A percentile compares a stretch with the other conserved stretches of the same genome.
Evolutionary conservation across 2,329 filamentous ascomycete species (phyloP).

Genomic region (Talaromyces verruculosus): DNA sequence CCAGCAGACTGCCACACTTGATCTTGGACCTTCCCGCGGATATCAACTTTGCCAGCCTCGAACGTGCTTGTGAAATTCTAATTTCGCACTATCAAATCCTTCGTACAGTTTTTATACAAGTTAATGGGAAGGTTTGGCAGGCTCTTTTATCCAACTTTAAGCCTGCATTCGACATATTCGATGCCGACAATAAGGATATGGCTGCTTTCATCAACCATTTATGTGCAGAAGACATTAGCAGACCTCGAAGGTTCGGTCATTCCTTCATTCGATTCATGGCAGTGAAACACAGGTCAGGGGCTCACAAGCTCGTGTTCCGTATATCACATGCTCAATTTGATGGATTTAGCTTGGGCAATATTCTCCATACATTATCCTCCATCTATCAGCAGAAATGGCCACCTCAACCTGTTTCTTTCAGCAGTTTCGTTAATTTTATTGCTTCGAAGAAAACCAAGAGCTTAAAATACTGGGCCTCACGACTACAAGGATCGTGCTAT

Average conservation of each 20-base stretch:
- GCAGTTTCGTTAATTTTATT: not conserved
- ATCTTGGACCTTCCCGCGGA: not conserved
- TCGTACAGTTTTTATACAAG: not conserved
- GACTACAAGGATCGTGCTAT: not conserved
- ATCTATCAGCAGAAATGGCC: not conserved
- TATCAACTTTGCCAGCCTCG: not conserved
- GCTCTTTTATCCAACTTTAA: not conserved
- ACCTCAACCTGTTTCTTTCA: not conserved
- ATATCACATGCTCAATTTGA: slow-evolving; percentile 13
- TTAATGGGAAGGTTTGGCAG: not conserved
- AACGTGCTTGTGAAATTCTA: slow-evolving; percentile 6
- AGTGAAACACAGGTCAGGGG: not conserved
- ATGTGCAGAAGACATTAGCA: slow-evolving; percentile 1
- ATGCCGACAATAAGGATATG: not conserved
- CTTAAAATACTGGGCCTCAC: slow-evolving; percentile 5
- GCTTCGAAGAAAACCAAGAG: not conserved
- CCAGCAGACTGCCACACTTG: slow-evolving; percentile 11
- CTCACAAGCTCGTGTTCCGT: slow-evolving; percentile 4
- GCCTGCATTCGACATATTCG: not conserved
- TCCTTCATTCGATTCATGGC: slow-evolving; percentile 11
- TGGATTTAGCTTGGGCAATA: not conserved
- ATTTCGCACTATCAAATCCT: slow-evolving; percentile 3
- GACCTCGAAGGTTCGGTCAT: slow-evolving; percentile 3
- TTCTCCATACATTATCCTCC: slow-evolving; percentile 4
- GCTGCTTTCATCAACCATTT: not conserved